Percentiles rank a stretch among this genome's conserved stretches.
Conservation (phyloP, 2,329 filamentous ascomycete species). For the Aspergillus sp. region DNA sequence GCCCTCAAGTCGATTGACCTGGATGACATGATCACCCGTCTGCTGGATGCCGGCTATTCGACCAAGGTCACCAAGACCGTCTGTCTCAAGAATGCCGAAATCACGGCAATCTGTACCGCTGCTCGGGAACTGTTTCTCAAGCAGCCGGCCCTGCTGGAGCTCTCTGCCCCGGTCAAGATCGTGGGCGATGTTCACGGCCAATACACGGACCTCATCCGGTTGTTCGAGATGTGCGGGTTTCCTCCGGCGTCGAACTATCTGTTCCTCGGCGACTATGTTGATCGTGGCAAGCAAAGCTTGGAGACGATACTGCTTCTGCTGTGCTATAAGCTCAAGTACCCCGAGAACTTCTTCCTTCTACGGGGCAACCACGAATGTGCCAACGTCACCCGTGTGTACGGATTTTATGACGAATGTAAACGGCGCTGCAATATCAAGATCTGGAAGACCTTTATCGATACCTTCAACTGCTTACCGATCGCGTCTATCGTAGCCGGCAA, state of each 20-base stretch:
- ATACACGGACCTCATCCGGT: constrained; percentile 90
- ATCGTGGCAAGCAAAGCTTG: constrained; percentile 91
- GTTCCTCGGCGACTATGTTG: constrained; percentile 94
- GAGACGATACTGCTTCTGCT: constrained; percentile 91
- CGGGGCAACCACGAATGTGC: constrained; percentile 96
- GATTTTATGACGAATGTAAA: constrained; percentile 98
- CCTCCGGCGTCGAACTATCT: constrained; percentile 89
- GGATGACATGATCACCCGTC: constrained; percentile 93
- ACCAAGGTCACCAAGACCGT: constrained; percentile 98
- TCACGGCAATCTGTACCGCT: constrained; percentile 86
- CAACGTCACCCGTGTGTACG: constrained; percentile 92
- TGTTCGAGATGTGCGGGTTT: constrained; percentile 99
- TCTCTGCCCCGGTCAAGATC: constrained; percentile 94
- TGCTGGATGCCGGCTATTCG: constrained; percentile 91
- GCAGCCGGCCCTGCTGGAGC: constrained; percentile 86
- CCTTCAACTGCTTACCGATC: constrained; percentile 93
- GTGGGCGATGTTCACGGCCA: constrained; percentile 96
- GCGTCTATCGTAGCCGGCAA: constrained; percentile 96
- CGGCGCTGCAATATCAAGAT: constrained; percentile 93
- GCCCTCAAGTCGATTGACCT: constrained; percentile 91
- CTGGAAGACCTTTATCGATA: constrained; percentile 97
- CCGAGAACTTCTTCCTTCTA: constrained; percentile 94
- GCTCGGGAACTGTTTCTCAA: constrained; percentile 86
- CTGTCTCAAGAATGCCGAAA: constrained; percentile 96
- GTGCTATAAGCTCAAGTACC: constrained; percentile 96